Evolutionary conservation across 2,329 filamentous ascomycete species (phyloP).

Genomic region (Xylariaceae sp.): DNA sequence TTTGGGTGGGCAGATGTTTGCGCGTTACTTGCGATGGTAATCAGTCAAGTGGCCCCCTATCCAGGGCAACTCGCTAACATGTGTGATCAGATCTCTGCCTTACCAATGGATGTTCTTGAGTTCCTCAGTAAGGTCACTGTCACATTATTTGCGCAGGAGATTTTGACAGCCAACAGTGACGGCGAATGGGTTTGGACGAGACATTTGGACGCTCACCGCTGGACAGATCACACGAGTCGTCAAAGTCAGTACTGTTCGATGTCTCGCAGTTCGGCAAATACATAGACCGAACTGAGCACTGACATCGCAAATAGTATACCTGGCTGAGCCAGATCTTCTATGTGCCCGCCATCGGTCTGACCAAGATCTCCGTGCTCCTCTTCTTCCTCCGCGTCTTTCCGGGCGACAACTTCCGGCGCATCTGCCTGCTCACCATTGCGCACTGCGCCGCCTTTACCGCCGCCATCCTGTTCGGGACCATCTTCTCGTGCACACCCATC

Average conservation of each 20-base stretch:
- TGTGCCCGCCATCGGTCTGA: constrained; percentile 4
- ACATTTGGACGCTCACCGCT: constrained; percentile 9
- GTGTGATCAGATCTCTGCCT: neutral
- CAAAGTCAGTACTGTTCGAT: constrained; percentile 3
- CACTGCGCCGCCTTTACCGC: constrained; percentile 5
- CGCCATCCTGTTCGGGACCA: constrained; percentile 5
- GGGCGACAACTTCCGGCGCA: constrained; percentile 2
- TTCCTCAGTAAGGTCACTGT: constrained; percentile 3
- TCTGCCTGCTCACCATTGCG: constrained; percentile 7
- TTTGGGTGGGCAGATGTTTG: constrained; percentile 5
- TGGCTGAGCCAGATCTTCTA: constrained; percentile 9
- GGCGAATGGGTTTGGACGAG: constrained; percentile 7
- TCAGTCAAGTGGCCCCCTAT: neutral
- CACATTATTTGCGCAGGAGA: neutral
- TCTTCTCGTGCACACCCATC: constrained; percentile 8
- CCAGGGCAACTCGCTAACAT: neutral
- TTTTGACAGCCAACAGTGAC: constrained; percentile 4
- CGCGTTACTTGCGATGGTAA: constrained; percentile 6
- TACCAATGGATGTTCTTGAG: constrained; percentile 6
- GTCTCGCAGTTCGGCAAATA: neutral
- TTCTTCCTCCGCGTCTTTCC: constrained; percentile 13
- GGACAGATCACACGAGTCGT: constrained; percentile 8
- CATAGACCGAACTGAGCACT: neutral
- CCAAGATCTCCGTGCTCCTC: constrained; percentile 6
- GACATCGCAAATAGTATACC: too few species aligned